Percentiles rank a stretch among this genome's conserved stretches.
Conservation (phyloP, 2,329 filamentous ascomycete species). For the Ceratocystis colombiana region DNA sequence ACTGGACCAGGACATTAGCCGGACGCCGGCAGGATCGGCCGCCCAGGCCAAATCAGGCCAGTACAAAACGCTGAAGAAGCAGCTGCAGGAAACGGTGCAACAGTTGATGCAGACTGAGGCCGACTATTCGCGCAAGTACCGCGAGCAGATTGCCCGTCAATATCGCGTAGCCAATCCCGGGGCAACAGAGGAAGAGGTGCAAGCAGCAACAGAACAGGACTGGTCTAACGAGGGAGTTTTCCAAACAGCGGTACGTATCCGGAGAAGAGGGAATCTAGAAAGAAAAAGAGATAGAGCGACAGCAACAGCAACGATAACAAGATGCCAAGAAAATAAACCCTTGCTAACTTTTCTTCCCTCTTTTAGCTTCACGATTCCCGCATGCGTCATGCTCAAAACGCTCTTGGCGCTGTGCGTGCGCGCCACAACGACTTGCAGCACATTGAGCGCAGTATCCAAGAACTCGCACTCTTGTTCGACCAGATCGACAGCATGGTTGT, state of each 20-base stretch:
- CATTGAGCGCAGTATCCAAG: conserved; percentile 64
- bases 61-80: conserved; percentile 57
- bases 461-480: conserved; percentile 60
- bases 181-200: conserved; percentile 62
- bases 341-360: conserved; percentile 8
- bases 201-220: conserved; percentile 57
- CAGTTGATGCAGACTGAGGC: conserved; percentile 62
- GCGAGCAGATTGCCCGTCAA: conserved; percentile 69
- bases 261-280: background rate
- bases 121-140: conserved; percentile 59
- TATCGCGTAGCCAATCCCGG: conserved; percentile 74
- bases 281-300: background rate
- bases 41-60: conserved; percentile 64
- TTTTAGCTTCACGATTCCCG: conserved; percentile 20
- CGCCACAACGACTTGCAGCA: conserved; percentile 74
- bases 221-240: conserved; percentile 74
- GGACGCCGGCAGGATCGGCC: conserved; percentile 32
- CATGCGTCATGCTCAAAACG: conserved; percentile 29
- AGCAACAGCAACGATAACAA: background rate
- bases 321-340: background rate
- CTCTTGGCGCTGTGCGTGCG: conserved; percentile 68
- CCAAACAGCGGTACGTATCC: conserved; percentile 61
- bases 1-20: conserved; percentile 55
- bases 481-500: conserved; percentile 66
- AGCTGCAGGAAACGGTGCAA: conserved; percentile 61